Percentiles rank a stretch among this genome's conserved stretches.
Evolutionary conservation across 2,329 filamentous ascomycete genomes (phyloP).

Genomic region (Penicillium sp.): DNA sequence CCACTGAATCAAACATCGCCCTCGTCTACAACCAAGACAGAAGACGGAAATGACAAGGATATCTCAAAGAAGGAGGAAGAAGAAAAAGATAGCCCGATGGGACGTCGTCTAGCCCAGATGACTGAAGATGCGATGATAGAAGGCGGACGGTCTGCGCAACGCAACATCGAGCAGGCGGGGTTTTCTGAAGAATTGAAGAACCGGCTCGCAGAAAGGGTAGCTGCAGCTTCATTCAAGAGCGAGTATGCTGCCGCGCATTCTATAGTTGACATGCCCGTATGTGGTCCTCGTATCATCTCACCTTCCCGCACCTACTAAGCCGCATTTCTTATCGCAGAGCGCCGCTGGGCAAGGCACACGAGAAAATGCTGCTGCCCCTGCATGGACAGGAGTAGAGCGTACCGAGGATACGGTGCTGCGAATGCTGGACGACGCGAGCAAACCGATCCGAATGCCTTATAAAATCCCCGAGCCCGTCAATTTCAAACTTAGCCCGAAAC

Average conservation of each 20-base stretch:
- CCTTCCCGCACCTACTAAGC: neutral
- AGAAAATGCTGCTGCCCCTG: conserved; percentile 63
- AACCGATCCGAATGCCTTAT: conserved; percentile 51
- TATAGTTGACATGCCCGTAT: conserved; percentile 53
- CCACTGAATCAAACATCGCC: conserved; percentile 25
- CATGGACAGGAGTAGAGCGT: conserved; percentile 78
- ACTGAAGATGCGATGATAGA: conserved; percentile 58
- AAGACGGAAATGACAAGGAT: conserved; percentile 13
- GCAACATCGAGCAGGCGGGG: conserved; percentile 59
- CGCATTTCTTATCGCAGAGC: conserved; percentile 31
- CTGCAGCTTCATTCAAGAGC: conserved; percentile 54
- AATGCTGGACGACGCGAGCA: conserved; percentile 69
- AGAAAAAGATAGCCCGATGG: conserved; percentile 55
- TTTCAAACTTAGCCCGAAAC: conserved; percentile 48
- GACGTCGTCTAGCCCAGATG: conserved; percentile 58
- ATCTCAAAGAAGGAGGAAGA: conserved; percentile 32
- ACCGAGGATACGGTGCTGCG: conserved; percentile 74
- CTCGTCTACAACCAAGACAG: conserved; percentile 14
- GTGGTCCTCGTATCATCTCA: conserved; percentile 5
- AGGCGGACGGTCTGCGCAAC: conserved; percentile 55
- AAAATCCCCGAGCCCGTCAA: conserved; percentile 45
- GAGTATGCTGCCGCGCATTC: conserved; percentile 56
- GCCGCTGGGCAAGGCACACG: conserved; percentile 68
- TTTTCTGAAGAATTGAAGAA: conserved; percentile 62
- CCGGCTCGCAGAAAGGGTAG: conserved; percentile 59